Conservation (phyloP, 306 rosid species). For the Cicer yamashitae region DNA sequence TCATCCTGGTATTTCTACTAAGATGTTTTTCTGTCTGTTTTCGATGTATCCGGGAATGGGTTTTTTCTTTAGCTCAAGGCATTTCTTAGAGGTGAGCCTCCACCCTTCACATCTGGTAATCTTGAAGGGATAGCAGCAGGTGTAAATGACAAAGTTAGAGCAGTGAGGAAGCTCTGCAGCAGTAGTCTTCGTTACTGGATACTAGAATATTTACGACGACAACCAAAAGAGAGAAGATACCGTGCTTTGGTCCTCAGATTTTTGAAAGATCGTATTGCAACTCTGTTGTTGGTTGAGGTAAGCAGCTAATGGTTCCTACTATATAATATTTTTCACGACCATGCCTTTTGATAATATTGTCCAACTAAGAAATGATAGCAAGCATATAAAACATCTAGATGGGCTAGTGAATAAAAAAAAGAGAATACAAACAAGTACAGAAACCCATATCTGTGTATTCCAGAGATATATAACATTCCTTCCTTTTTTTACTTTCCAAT, state of each 20-base stretch:
- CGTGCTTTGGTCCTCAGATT: constrained; percentile 83
- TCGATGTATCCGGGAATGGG: constrained; percentile 32
- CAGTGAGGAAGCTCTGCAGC: constrained; percentile 71
- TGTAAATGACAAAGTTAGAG: constrained; percentile 64
- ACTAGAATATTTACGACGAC: constrained; percentile 84
- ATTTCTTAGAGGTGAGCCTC: constrained; percentile 75
- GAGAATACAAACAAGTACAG: neutral
- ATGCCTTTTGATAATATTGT: constrained; percentile 16
- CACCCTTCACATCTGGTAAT: constrained; percentile 75
- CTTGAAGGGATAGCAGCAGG: constrained; percentile 81
- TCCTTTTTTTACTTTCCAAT: neutral
- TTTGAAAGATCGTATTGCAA: constrained; percentile 85
- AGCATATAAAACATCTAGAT: neutral
- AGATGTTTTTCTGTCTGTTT: constrained; percentile 24
- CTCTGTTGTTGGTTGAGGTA: constrained; percentile 86
- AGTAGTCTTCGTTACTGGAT: constrained; percentile 91
- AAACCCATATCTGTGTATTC: neutral
- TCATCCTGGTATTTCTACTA: constrained; percentile 31
- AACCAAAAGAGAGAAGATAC: constrained; percentile 68
- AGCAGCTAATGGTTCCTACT: constrained; percentile 35
- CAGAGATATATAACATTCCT: neutral
- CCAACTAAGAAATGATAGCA: constrained; percentile 4
- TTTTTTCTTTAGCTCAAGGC: constrained; percentile 69
- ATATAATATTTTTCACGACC: constrained; percentile 38
- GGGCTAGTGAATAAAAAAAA: neutral